A percentile compares a stretch with the other conserved stretches of the same genome.
Evolutionary conservation across 1,139 yeast genomes (phyloP).

Genomic region (Candida glucosophila): DNA sequence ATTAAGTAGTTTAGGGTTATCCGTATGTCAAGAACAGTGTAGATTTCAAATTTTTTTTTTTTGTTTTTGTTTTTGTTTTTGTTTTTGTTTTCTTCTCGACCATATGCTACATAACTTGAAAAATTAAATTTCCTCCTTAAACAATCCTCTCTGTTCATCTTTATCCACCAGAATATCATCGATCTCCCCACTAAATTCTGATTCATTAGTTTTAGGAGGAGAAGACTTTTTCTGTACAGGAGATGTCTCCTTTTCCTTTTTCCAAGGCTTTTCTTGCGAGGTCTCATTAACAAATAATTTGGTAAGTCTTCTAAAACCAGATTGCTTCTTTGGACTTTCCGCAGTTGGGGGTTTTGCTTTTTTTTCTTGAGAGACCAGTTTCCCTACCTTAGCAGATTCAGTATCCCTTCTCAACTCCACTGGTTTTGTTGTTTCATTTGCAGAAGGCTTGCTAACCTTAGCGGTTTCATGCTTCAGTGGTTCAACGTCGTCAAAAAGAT

Average conservation of each 20-base stretch:
- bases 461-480: background rate
- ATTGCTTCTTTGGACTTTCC: conserved; percentile 5
- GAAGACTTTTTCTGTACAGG: conserved; percentile 4
- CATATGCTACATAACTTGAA: background rate
- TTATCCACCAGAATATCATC: conserved; percentile 25
- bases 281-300: conserved; percentile 4
- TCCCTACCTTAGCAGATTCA: conserved; percentile 2
- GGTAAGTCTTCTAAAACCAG: conserved; percentile 6
- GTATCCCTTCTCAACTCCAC: conserved; percentile 10
- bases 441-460: conserved; percentile 14
- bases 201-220: conserved; percentile 1
- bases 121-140: conserved; percentile 35
- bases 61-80: too few species aligned
- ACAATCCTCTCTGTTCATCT: conserved; percentile 27
- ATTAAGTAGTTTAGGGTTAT: too few species aligned
- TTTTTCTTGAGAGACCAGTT: background rate
- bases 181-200: conserved; percentile 14
- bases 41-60: too few species aligned
- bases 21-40: too few species aligned
- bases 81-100: too few species aligned
- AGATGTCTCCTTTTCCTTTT: conserved; percentile 2
- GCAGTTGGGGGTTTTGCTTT: too few species aligned
- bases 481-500: conserved; percentile 23
- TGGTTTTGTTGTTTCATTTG: background rate
- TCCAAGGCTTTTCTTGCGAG: conserved; percentile 1